Percentiles rank a stretch among this genome's conserved stretches.
Conservation (phyloP, 2,329 filamentous ascomycete species). For the Fusarium marasasianum region DNA sequence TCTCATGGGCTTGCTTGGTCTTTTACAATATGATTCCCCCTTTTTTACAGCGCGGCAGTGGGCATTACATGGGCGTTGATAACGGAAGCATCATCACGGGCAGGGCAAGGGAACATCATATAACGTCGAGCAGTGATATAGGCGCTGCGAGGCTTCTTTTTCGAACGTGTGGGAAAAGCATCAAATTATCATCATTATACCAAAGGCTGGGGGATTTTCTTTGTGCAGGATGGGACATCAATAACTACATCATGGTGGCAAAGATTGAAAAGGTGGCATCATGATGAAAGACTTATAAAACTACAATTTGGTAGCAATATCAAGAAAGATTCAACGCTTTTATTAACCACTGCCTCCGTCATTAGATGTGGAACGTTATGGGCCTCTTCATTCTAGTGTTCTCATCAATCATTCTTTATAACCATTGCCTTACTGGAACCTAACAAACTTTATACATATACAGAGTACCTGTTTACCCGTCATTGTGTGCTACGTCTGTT, state of each 20-base stretch:
- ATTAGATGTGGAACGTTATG: background rate
- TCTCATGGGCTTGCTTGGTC: conserved; percentile 11
- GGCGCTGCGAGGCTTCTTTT: conserved; percentile 14
- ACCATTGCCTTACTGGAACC: too few species aligned
- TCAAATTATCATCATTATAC: conserved; percentile 18
- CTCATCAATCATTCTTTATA: background rate
- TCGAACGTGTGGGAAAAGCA: conserved; percentile 15
- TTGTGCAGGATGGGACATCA: background rate
- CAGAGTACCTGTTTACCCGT: too few species aligned
- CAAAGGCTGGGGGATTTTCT: conserved; percentile 4
- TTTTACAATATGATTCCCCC: conserved; percentile 33
- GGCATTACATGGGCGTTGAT: conserved; percentile 41
- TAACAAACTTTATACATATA: too few species aligned
- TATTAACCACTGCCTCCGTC: background rate
- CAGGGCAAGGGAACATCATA: conserved; percentile 1
- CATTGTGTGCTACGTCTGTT: too few species aligned
- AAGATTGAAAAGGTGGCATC: conserved; percentile 13
- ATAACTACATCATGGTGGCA: background rate
- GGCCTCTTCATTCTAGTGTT: background rate
- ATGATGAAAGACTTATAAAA: background rate
- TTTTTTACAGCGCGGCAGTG: conserved; percentile 23
- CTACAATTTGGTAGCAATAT: background rate
- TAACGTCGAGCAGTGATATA: conserved; percentile 2
- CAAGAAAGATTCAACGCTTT: background rate
- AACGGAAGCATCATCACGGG: conserved; percentile 19